Evolutionary conservation across 1,284 basidiomycete species (phyloP), one percentile per base, ranked within the genome.

Genomic region (Meira nashicola): DNA sequence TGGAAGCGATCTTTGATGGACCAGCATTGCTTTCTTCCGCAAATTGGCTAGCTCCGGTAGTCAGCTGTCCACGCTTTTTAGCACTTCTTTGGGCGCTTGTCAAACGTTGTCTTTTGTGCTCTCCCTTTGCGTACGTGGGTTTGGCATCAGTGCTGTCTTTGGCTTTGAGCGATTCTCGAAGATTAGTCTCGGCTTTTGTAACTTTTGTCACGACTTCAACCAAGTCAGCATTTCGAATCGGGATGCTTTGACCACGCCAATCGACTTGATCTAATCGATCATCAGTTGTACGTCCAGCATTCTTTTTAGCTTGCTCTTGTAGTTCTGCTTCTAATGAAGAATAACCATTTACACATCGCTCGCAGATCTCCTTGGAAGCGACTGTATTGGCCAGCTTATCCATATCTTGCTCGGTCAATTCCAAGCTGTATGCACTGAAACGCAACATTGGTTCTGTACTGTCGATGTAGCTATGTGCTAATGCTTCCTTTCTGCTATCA

Each of bases 381-480:
- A 85, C 83, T 11, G 89, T 77, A 63, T 90, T 87, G 6, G 82
- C 81, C n/a, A 89, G 88, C 65, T 92, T 89, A 2, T 82, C 84
- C 78, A 93, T 90, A 79, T 93, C 91, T 6, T 89, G 85, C 71
- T 86, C 87, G 17, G 70, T 64, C 54, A 79, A 63, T 43, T 68
- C 70, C 28, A 94, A 83, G 74, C 92, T 88, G 76, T 97, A 94
- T 0, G 92, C 92, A 67, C 88, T 90, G 80, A 92, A 89, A 53
- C 94, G 84, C 62, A 97, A 90, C 79, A 95, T 87, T 0, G 94
- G 91, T 44, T 90, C 88, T 62, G 92, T 86, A 63, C 88, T 86
- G 76, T 97, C 93, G 17, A 88, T 84, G 73, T 90, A 90, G 54
- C 90, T 84, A 38, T 86, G 84, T 11, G 91, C 89, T 5, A 97